Conservation (phyloP, 192 early-diverging fungal genomes). For the Mortierella antarctica region DNA sequence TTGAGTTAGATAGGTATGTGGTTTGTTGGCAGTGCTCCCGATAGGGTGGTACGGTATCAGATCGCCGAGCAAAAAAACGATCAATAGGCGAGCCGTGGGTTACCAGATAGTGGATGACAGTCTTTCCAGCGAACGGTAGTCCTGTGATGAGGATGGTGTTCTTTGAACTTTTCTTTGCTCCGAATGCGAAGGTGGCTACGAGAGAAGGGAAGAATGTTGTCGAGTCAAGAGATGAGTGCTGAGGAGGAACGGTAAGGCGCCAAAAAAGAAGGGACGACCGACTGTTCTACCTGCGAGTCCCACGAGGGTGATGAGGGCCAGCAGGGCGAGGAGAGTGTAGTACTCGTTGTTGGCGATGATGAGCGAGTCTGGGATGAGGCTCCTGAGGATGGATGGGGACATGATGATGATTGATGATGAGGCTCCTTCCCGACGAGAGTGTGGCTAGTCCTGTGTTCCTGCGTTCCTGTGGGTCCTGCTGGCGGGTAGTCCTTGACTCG, state of each 20-base stretch:
- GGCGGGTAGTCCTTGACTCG: background rate
- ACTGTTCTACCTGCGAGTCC: constrained; percentile 20
- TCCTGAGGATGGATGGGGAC: constrained; percentile 15
- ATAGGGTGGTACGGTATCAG: background rate
- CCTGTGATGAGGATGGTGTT: constrained; percentile 49
- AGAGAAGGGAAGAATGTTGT: background rate
- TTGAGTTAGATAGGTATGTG: background rate
- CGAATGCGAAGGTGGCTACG: constrained; percentile 27
- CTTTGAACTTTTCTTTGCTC: constrained; percentile 38
- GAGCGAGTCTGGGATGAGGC: constrained; percentile 29
- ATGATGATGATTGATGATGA: background rate
- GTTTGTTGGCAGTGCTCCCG: background rate
- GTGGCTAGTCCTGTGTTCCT: background rate
- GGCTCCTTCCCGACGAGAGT: background rate
- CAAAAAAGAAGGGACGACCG: background rate
- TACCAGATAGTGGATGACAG: constrained; percentile 43
- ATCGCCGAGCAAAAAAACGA: background rate
- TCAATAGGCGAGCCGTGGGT: background rate
- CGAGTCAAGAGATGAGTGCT: background rate
- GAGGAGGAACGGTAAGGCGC: background rate
- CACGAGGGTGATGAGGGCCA: constrained; percentile 14
- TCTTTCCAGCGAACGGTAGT: constrained; percentile 50
- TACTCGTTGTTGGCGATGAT: constrained; percentile 42
- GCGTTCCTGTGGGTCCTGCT: background rate
- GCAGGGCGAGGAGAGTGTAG: constrained; percentile 16